Base-by-base conservation (phyloP, 805 yeast genomes). In the Candida hungchunana region DNA sequence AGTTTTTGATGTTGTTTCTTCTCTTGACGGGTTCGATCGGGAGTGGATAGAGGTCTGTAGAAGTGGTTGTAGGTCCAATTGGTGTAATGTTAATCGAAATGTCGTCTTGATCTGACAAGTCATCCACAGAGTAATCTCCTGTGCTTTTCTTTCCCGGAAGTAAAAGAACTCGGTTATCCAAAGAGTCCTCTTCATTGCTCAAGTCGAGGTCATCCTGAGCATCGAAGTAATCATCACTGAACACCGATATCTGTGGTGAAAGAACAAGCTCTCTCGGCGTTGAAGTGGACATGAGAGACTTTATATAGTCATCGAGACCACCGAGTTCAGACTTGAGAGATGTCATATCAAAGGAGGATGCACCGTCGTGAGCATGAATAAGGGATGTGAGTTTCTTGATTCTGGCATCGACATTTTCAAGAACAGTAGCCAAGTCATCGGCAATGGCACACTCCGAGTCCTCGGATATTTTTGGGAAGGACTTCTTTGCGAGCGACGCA, bases 41-140 rank as follows among this genome's bases (percentile, higher is more conserved):
- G 31, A 89, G 66, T 1, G 97, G 96, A 45, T 71, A 79, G n/a
- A 85, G 59, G 33, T 71, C 76, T 1, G 43, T 40, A 9, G 28
- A 9, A 7, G 12, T 13, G 8, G 26, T 10, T 7, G 18, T 19
- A 1, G 31, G 24, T 9, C 26, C 26, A 2, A 33, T 13, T 6
- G 44, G 36, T 1, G 39, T 4, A 10, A 35, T 21, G 9, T 28
- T 29, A n/a, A 42, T 17, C 2, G 43, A 45, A 9, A 29, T 26
- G 14, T 42, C 49, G 15, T 51, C 56, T 28, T 48, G 52, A 24
- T 50, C 55, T 47, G 53, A 47, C 9, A 49, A 22, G 7, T 51
- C 55, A 33, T 50, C 52, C 16, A 53, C 53, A 2, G 51, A 42
- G 29, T 35, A 41, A 21, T 26, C 27, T 14, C 31, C 40, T 7